phyloP scores from a whole-genome alignment of 192 early-diverging fungal genomes.

The Umbelopsis vinacea region DNA sequence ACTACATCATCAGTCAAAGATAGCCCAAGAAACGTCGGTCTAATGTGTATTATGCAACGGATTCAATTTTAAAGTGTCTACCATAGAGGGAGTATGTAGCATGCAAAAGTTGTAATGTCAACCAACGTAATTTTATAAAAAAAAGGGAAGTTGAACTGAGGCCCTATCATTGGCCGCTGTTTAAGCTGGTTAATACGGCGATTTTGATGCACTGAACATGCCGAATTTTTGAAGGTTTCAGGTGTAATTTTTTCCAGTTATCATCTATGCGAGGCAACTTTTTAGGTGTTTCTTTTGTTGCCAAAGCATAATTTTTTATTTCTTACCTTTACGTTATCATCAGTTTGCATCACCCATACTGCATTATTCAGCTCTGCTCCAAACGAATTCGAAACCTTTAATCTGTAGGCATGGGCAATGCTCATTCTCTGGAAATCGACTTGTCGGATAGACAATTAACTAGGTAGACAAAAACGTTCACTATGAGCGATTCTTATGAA shows the following conservation, averaged over 20 bases:
- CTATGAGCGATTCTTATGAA: background rate
- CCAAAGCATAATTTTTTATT: background rate
- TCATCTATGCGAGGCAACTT: background rate
- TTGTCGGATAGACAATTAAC: conserved; percentile 14
- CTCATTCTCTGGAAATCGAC: conserved; percentile 4
- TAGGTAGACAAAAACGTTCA: background rate
- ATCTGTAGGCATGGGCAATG: conserved; percentile 11
- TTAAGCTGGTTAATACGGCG: background rate
- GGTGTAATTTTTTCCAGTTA: background rate
- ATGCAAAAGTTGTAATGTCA: conserved; percentile 13
- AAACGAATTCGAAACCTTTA: background rate
- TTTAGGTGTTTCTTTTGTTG: background rate
- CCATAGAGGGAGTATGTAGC: conserved; percentile 2
- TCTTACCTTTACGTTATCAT: no score
- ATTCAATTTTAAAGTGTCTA: background rate
- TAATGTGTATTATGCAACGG: background rate
- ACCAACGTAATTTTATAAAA: conserved; percentile 6
- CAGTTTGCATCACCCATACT: background rate
- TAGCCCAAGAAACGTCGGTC: background rate
- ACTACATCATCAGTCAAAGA: conserved; percentile 14
- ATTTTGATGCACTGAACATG: background rate
- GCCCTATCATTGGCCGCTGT: background rate
- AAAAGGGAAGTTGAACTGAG: background rate
- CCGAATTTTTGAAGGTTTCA: background rate
- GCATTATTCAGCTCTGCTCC: background rate